Base-by-base conservation (phyloP, 176 grass and related monocot species). In the Carex cristatella region DNA sequence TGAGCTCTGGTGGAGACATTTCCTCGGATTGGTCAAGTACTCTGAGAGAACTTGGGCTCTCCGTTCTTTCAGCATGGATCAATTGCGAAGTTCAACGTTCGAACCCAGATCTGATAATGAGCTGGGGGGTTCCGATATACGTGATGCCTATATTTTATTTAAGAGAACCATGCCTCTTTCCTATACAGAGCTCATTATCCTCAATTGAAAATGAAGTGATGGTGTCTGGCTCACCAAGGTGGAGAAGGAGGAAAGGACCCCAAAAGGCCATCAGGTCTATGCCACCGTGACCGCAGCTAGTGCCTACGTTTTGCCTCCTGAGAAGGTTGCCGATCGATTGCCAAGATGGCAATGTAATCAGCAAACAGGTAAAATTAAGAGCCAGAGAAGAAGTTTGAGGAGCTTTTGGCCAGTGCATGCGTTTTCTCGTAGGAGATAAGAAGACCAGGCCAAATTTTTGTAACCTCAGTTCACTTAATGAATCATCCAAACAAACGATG, bases 221-320 rank as follows among this genome's bases (percentile, higher is more conserved):
- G 5, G 80, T 89, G 49, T 91, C 90, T 10, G 81, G 90, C 2
- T 87, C 90, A 1, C 87, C 80, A 2, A 91, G 90, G 33, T 91
- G 90, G 42, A 91, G 84, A 37, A 91, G 40, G 19, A 91, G 84
- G 65, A 91, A 88, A 3, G 90, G 90, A 0, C 84, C 84, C 90
- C 90, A 91, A 30, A 89, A 81, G 55, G 85, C 54, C 32, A 65
- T n/a, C 35, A 90, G 10, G 16, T 69, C 56, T 76, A 18, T 2
- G 2, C 12, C 60, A 69, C 7, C 3, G 32, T 18, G 31, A 11
- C 0, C 1, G 8, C 61, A 0, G 75, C 27, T 2, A 14, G 68
- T 11, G n/a, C 18, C 46, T 75, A 54, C 46, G 30, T 31, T 53
- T 35, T 91, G 57, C 10, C 70, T 16, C 12, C 35, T 84, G 9